Evolutionary conservation across 1,284 basidiomycete genomes (phyloP), one percentile per base, ranked within the genome.

Genomic region (Coniferiporia sulphurascens): DNA sequence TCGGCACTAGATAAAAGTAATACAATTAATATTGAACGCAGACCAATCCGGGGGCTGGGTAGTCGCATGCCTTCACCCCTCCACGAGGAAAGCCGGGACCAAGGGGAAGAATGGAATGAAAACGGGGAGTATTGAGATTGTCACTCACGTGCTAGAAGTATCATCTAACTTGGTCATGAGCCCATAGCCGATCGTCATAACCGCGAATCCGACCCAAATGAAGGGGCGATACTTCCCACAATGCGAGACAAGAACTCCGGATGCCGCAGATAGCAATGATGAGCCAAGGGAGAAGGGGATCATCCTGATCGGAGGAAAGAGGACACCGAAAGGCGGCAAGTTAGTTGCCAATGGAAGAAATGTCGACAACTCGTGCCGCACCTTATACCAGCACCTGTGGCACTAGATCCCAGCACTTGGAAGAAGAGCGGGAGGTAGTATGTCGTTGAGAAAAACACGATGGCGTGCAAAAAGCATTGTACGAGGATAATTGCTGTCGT

Each of bases 371-470:
- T 3, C 27, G 27, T 27, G 27, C 27, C 27, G 27, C 66, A 87
- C 84, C 79, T 76, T 9, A 93, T 80, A 62, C 92, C 91, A 21
- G 90, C 82, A 64, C 78, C 78, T 0, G 88, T 89, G 0, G 91
- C 87, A 4, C 86, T 87, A 0, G 87, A 78, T 1, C 91, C 91
- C 4, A 91, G 78, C 0, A 86, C 81, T 73, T 93, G 91, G 74
- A 81, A 93, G 70, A 89, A 93, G 1, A 92, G 71, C 0, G 91
- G 89, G 10, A 92, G 77, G 64, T 91, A 91, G 67, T 77, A 89
- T 50, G 85, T 80, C 52, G 79, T 85, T 12, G 66, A 67, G 66
- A 89, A 89, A 73, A 93, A 92, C 0, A 76, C 76, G 21, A 89
- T 55, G 0, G 82, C 85, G 67, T 94, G 91, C 3, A 89, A 65